A percentile compares a stretch with the other conserved stretches of the same genome.
Evolutionary conservation across 495 filamentous ascomycete genomes (phyloP).

Genomic region (Talaromyces trachyspermus): DNA sequence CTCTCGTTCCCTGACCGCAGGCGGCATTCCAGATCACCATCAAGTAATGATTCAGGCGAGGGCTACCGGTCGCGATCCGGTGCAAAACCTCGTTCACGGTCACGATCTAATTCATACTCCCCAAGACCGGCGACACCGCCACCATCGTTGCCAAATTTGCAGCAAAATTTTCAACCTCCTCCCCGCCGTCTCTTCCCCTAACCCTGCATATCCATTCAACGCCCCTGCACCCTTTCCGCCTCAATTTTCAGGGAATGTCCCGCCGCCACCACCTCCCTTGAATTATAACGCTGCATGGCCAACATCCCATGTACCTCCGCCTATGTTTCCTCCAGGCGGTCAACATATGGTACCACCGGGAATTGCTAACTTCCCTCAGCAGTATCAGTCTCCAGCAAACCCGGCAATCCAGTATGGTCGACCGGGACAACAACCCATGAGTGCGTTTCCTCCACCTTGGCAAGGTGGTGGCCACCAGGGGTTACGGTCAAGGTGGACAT

Average conservation of each 20-base stretch:
- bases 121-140: slow-evolving; percentile 24
- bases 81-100: slow-evolving; percentile 20
- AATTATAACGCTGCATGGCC: slow-evolving; percentile 48
- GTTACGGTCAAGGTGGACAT: slow-evolving; percentile 3
- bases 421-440: slow-evolving; percentile 25
- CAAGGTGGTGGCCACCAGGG: neutral
- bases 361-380: slow-evolving; percentile 22
- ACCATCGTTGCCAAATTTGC: slow-evolving; percentile 19
- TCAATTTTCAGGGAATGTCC: slow-evolving; percentile 21
- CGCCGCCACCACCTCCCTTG: slow-evolving; percentile 39
- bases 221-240: slow-evolving; percentile 14
- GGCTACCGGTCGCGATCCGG: slow-evolving; percentile 7
- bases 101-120: slow-evolving; percentile 43
- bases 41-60: slow-evolving; percentile 14
- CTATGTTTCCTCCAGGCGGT: slow-evolving; percentile 12
- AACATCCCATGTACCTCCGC: slow-evolving; percentile 37
- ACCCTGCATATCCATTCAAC: slow-evolving; percentile 23
- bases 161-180: slow-evolving; percentile 11
- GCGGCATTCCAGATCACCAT: slow-evolving; percentile 14
- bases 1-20: slow-evolving; percentile 17
- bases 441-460: slow-evolving; percentile 22
- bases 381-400: slow-evolving; percentile 9
- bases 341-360: slow-evolving; percentile 9
- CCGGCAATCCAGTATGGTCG: slow-evolving; percentile 7
- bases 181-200: slow-evolving; percentile 19